Evolutionary conservation across 1,284 basidiomycete genomes (phyloP).

Genomic region (Flammula alnicola): DNA sequence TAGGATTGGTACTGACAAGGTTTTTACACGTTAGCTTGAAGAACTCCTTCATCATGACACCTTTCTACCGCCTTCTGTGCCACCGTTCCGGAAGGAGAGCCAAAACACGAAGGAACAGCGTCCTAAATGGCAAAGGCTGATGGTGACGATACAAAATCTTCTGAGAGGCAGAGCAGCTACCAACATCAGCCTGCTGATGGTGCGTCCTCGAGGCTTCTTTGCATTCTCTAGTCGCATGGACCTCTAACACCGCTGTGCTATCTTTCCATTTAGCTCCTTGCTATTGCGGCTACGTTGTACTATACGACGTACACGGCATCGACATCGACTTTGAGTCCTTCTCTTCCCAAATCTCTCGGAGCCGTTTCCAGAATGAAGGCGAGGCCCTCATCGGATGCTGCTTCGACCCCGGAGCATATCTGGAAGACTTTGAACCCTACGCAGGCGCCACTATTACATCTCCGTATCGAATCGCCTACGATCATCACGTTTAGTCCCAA

Average conservation of each 20-base stretch:
- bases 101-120: slow-evolving; percentile 37
- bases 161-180: slow-evolving; percentile 77
- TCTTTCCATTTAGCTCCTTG: slow-evolving; percentile 57
- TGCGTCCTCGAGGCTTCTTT: slow-evolving; percentile 38
- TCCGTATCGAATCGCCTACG: slow-evolving; percentile 81
- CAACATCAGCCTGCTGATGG: slow-evolving; percentile 81
- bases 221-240: slow-evolving; percentile 4
- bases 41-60: slow-evolving; percentile 77
- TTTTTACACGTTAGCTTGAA: slow-evolving; percentile 55
- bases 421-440: slow-evolving; percentile 86
- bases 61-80: slow-evolving; percentile 46
- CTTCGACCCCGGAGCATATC: slow-evolving; percentile 63
- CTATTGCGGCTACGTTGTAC: slow-evolving; percentile 74
- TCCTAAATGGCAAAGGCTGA: slow-evolving; percentile 50
- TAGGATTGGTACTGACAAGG: slow-evolving; percentile 8
- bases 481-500: slow-evolving; percentile 70
- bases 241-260: slow-evolving; percentile 9
- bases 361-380: slow-evolving; percentile 40
- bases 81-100: slow-evolving; percentile 31
- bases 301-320: slow-evolving; percentile 65
- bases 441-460: slow-evolving; percentile 71
- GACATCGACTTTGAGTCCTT: slow-evolving; percentile 25
- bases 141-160: slow-evolving; percentile 49
- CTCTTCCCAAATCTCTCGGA: slow-evolving; percentile 30
- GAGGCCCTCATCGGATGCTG: slow-evolving; percentile 13